Base-by-base conservation (phyloP, 768 basidiomycete genomes). In the Dioszegia hungarica region DNA sequence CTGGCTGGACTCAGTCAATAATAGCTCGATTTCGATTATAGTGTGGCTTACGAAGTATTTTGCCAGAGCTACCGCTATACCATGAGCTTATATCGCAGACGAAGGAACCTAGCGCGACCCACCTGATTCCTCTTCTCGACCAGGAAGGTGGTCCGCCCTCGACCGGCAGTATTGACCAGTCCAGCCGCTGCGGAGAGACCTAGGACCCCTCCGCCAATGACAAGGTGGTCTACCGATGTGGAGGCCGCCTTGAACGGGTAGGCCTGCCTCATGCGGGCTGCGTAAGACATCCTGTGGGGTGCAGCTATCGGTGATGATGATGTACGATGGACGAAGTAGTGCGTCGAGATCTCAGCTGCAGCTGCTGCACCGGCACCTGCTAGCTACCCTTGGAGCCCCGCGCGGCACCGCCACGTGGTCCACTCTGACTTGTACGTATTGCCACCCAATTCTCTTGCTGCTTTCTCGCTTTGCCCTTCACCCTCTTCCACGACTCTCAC, bases 171-270 rank as follows among this genome's bases (percentile, higher is more conserved):
- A 6, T 82, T 82, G 25, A 66, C 69, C 10, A 99, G 79, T 5
- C 83, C 81, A 57, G 88, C 85, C 0, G 90, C 89, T 47, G 94
- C 82, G 0, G 91, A 89, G 33, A 99, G 80, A 0, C 94, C 94
- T 15, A 93, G 81, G 0, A 88, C 85, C 54, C 90, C 94, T 78
- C 86, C 94, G 11, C 94, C 94, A 22, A 98, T 80, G 15, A 98
- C 82, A 22, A 95, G 78, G 73, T 88, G 86, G 72, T 98, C 94
- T 28, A 93, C 84, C 1, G 78, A 80, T 31, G 78, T 80, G 61
- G 89, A 85, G 3, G 92, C 89, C 15, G 77, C 74, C 83, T 57
- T 59, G 57, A 47, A 67, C 5, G 67, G 65, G 29, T 67, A 69
- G 15, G 55, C 33, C 24, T 58, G 48, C 31, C 66, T 56, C n/a